A percentile compares a stretch with the other conserved stretches of the same genome.
These are phyloP conservation scores for Passalora sequoiae DNA, from an alignment of 2,329 filamentous ascomycete species.

Conservation along the genomic window DNA sequence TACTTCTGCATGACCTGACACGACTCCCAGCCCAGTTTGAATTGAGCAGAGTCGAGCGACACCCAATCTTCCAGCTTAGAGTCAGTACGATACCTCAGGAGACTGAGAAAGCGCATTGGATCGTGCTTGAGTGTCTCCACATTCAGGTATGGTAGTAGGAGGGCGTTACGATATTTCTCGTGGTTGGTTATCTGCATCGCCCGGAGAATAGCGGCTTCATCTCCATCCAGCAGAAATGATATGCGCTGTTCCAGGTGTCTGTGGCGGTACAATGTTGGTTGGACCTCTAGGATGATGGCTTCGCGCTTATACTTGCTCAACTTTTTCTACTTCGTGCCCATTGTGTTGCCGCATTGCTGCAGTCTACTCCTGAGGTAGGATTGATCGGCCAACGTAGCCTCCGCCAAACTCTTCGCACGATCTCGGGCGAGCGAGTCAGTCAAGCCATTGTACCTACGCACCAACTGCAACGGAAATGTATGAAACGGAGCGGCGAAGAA, in stretches of 20 bases:
- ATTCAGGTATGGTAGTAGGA: conserved; percentile 2
- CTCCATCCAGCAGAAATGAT: background rate
- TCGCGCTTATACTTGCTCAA: background rate
- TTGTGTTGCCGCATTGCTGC: background rate
- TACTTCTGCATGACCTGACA: background rate
- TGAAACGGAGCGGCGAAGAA: too few species aligned
- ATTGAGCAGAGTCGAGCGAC: conserved; percentile 6
- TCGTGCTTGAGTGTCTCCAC: conserved; percentile 7
- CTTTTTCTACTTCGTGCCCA: conserved; percentile 1
- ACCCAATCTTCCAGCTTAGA: conserved; percentile 10
- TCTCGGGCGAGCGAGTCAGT: too few species aligned
- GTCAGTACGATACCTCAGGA: conserved; percentile 11
- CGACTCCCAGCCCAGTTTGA: background rate
- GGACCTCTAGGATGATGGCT: background rate
- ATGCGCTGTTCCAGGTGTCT: background rate
- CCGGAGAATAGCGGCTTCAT: too few species aligned
- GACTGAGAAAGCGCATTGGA: conserved; percentile 9
- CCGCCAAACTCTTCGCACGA: too few species aligned
- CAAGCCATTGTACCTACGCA: too few species aligned
- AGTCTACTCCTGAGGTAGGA: background rate
- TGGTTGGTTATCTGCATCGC: too few species aligned
- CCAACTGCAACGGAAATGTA: too few species aligned
- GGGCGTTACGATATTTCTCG: background rate
- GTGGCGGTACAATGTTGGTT: conserved; percentile 1
- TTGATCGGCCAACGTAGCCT: too few species aligned